phyloP scores from a whole-genome alignment of 2,329 filamentous ascomycete species.

The Pyrenophora tritici-repentis region DNA sequence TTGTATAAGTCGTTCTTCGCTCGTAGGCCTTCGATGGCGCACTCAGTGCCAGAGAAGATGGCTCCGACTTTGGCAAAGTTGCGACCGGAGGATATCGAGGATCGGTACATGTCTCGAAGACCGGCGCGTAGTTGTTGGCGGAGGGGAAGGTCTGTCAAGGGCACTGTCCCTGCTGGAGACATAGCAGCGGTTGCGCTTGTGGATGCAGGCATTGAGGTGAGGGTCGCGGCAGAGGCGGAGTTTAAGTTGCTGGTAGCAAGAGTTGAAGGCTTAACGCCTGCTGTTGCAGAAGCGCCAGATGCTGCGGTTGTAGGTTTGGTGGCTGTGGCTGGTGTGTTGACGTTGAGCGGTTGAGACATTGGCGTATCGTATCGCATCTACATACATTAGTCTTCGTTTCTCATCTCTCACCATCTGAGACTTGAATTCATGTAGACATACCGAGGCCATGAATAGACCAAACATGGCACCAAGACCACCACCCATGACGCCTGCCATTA shows the following conservation, averaged over 20 bases:
- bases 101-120: conserved; percentile 91
- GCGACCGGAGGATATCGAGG: conserved; percentile 82
- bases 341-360: conserved; percentile 58
- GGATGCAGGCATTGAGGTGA: conserved; percentile 35
- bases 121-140: conserved; percentile 82
- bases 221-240: conserved; percentile 7
- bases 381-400: neutral
- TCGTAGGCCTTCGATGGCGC: conserved; percentile 86
- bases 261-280: conserved; percentile 12
- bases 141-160: conserved; percentile 71
- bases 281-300: conserved; percentile 28
- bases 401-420: neutral
- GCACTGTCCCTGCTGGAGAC: conserved; percentile 49
- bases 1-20: conserved; percentile 95
- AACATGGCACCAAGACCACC: conserved; percentile 94
- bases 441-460: conserved; percentile 96
- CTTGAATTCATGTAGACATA: conserved; percentile 55
- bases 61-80: conserved; percentile 94
- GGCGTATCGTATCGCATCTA: conserved; percentile 99
- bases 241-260: conserved; percentile 4
- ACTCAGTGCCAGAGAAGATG: conserved; percentile 91
- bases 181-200: conserved; percentile 69
- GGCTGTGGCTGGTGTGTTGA: conserved; percentile 38
- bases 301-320: conserved; percentile 49
- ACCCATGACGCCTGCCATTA: conserved; percentile 88